Conservation (phyloP, 257 asterid genomes). For the Solanum paucissectum region DNA sequence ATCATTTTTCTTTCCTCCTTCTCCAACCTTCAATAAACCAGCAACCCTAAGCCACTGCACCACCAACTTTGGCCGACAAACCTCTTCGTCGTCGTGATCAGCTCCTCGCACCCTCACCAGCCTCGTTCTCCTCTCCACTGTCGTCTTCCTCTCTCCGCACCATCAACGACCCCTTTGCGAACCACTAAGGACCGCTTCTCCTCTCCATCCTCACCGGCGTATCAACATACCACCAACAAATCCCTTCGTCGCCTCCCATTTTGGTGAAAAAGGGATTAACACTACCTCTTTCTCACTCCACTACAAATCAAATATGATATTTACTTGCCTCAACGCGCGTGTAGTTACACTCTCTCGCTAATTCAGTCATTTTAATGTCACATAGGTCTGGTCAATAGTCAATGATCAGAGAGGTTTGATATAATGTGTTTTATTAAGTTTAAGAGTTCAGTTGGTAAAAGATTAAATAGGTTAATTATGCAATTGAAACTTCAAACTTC, state of each 20-base stretch:
- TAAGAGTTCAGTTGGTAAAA: rapidly evolving
- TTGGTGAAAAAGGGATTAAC: background rate
- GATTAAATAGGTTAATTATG: too few relatives aligned
- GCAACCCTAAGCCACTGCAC: too few relatives aligned
- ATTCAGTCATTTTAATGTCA: too few relatives aligned
- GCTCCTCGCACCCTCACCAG: background rate
- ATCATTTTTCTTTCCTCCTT: too few relatives aligned
- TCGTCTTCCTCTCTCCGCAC: background rate
- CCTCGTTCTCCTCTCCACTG: background rate
- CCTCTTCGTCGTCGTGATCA: too few relatives aligned
- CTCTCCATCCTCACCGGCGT: too few relatives aligned
- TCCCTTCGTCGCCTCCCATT: background rate
- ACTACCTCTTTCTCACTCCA: background rate
- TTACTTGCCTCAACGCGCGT: background rate
- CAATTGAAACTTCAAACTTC: background rate
- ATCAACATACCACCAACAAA: too few relatives aligned
- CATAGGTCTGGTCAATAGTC: too few relatives aligned
- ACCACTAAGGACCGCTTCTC: background rate
- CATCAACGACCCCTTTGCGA: background rate
- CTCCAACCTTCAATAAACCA: too few relatives aligned
- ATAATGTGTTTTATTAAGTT: too few relatives aligned
- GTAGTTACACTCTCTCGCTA: background rate
- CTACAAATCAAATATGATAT: too few relatives aligned
- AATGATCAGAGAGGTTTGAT: rapidly evolving
- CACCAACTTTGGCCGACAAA: too few relatives aligned